phyloP scores from a whole-genome alignment of 306 rosid species.

The Hippophae tibetana region DNA sequence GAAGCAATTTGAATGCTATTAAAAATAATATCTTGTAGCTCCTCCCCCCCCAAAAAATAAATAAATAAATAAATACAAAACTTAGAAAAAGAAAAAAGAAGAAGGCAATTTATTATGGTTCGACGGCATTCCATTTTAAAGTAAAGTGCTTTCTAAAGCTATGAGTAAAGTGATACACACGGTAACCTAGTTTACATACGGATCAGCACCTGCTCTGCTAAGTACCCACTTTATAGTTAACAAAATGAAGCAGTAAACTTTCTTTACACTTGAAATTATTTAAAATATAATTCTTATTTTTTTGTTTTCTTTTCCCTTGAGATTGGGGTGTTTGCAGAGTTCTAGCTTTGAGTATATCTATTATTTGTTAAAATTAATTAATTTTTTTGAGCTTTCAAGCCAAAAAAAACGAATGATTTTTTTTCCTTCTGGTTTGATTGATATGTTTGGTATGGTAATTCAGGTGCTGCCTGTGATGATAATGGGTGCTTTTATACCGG shows the following conservation, averaged over 20 bases:
- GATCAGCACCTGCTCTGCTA: not conserved
- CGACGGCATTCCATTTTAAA: not conserved
- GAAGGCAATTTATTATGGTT: not conserved
- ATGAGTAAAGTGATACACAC: not conserved
- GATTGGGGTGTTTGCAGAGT: too few species aligned
- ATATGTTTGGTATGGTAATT: conserved; percentile 21
- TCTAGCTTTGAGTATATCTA: too few species aligned
- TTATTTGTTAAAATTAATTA: too few species aligned
- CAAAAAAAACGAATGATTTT: not conserved
- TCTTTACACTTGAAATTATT: too few species aligned
- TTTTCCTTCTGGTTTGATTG: not conserved
- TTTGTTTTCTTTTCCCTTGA: too few species aligned
- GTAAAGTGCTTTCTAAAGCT: conserved; percentile 6
- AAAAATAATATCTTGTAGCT: too few species aligned
- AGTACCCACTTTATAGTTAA: not conserved
- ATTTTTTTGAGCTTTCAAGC: too few species aligned
- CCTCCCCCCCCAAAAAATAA: too few species aligned
- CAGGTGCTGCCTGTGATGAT: conserved; percentile 98
- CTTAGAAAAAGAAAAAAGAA: not conserved
- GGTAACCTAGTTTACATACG: not conserved
- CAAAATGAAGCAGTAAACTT: too few species aligned
- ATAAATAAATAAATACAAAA: too few species aligned
- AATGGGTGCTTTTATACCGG: conserved; percentile 97
- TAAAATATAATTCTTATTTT: too few species aligned
- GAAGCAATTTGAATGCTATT: too few species aligned